Evolutionary conservation across 2,329 filamentous ascomycete species (phyloP), one percentile per base, ranked within the genome.

Genomic region (Colletotrichum karsti): DNA sequence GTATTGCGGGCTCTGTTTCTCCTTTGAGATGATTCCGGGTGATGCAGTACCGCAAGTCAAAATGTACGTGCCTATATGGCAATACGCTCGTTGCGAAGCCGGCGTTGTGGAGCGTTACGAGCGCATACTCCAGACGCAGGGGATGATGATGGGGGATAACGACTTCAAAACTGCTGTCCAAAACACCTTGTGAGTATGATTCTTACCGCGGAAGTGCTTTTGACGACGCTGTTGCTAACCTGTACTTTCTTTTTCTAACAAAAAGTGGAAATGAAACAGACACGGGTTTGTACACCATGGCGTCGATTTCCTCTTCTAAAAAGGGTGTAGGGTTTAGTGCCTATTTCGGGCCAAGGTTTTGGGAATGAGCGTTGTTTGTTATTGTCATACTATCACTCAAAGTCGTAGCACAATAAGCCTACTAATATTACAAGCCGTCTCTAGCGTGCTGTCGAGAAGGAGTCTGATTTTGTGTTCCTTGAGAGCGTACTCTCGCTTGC

Each of bases 281-380:
- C 2, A 39, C 1, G 2, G 59, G 59, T 13, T n/a, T 63, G 4
- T 59, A 63, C 33, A 67, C 51, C 10, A 57, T 67, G 51, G 51
- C 42, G n/a, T 57, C 59, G n/a, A 22, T 58, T 20, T 51, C 44
- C 10, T 63, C 35, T 12, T 63, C 64, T 20, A 4, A 12, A 9
- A 63, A 63, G 37, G 42, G 51, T 20, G 35, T 57, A 15, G 51
- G 44, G 2, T 26, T 67, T 9, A 67, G 26, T 26, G 15, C 59
- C 13, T 63, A 67, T 15, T 57, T 67, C 20, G 59, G 63, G 18
- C 63, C 63, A 20, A 58, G 22, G 37, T 30, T 64, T 44, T 67
- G 64, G 59, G 18, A 20, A n/a, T 53, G 35, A 67, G 22, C 24
- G 37, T 33, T 13, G 5, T 46, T 24, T 3, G 10, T 24, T 15